Evolutionary conservation across 208 protist species (phyloP).

Genomic region (Novymonas esmeraldas): DNA sequence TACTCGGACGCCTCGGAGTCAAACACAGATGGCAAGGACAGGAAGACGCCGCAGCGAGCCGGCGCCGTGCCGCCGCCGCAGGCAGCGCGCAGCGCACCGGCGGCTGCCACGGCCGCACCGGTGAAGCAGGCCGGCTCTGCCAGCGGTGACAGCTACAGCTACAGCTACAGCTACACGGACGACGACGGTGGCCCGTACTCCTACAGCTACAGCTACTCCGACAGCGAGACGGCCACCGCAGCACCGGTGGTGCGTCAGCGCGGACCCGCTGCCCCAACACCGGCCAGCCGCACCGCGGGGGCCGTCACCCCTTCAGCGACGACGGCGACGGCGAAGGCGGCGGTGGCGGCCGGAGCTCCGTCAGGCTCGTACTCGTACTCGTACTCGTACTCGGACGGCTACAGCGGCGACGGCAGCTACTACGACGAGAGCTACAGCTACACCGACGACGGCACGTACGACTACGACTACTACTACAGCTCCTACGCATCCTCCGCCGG

Average conservation of each 20-base stretch:
- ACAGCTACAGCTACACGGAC: conserved; percentile 32
- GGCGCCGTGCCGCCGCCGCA: not conserved
- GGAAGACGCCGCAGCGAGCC: not conserved
- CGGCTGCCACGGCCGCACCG: not conserved
- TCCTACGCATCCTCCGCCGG: conserved; percentile 18
- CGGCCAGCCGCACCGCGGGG: not conserved
- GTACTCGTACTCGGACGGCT: conserved; percentile 19
- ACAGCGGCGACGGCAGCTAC: not conserved
- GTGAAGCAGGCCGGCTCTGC: not conserved
- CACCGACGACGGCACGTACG: conserved; percentile 6
- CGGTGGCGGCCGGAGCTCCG: not conserved
- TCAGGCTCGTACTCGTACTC: conserved; percentile 34
- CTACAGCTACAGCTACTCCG: conserved; percentile 41
- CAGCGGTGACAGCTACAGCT: conserved; percentile 23
- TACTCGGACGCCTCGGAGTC: conserved; percentile 14
- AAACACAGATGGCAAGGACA: not conserved
- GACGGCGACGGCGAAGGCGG: conserved; percentile 4
- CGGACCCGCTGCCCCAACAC: not conserved
- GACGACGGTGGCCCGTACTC: not conserved
- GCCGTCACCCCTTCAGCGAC: not conserved
- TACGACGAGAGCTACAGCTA: conserved; percentile 21
- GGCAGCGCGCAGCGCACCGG: not conserved
- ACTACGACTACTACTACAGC: conserved; percentile 10
- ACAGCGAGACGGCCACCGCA: conserved; percentile 10
- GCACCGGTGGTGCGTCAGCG: not conserved